Evolutionary conservation across 257 asterid species (phyloP).

Genomic region (Salvia splendens): DNA sequence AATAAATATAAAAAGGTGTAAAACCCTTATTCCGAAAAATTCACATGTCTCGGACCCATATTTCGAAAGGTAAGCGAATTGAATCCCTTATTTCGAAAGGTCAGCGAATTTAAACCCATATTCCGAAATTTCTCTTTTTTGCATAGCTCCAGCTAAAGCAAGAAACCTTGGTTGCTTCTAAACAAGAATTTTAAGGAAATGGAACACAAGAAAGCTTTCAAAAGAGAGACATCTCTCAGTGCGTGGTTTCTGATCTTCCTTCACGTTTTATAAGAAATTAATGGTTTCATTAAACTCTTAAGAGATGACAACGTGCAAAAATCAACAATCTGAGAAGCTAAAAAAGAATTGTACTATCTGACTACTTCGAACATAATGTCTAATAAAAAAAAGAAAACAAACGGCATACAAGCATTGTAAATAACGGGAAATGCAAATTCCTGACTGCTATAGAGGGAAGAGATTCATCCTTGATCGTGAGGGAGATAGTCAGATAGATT

Average conservation of each 20-base stretch:
- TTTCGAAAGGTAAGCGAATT: no score
- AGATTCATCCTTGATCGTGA: not conserved
- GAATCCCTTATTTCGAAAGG: no score
- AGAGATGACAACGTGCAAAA: not conserved
- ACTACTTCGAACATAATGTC: not conserved
- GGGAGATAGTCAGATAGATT: slow-evolving; percentile 2
- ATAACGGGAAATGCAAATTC: not conserved
- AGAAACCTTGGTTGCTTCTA: not conserved
- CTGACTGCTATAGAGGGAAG: not conserved
- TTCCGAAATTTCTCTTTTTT: no score
- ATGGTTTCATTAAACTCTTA: not conserved
- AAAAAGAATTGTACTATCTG: not conserved
- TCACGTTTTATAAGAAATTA: slow-evolving; percentile 7
- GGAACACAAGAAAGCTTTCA: not conserved
- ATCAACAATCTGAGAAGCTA: not conserved
- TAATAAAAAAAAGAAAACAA: not conserved
- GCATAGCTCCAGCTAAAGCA: not conserved
- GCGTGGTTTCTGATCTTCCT: not conserved
- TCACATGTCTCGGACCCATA: no score
- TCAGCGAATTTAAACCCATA: no score
- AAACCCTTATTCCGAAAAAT: no score
- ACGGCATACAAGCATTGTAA: not conserved
- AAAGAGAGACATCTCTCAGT: not conserved
- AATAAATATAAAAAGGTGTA: no score
- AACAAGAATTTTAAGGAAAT: not conserved